Evolutionary conservation across 768 basidiomycete species (phyloP).

Genomic region (Boletellus sp.): DNA sequence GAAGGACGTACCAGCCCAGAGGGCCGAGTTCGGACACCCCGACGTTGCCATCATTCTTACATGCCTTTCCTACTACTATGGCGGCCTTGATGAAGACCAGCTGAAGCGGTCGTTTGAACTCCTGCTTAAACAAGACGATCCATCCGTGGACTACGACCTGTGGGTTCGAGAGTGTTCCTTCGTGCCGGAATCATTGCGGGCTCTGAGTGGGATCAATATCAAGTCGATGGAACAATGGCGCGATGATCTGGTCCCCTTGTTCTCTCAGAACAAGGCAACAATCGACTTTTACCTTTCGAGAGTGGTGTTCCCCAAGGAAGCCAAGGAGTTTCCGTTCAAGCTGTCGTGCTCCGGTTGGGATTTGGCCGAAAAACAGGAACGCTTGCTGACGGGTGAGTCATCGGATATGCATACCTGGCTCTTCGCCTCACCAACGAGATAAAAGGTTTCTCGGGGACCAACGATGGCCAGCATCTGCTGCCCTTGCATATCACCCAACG

Average conservation of each 20-base stretch:
- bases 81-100: neutral
- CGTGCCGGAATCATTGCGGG: neutral
- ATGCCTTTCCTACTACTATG: neutral
- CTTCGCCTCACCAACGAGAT: neutral
- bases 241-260: neutral
- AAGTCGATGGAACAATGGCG: slow-evolving; percentile 9
- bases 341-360: slow-evolving; percentile 34
- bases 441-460: slow-evolving; percentile 38
- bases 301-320: slow-evolving; percentile 34
- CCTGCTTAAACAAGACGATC: neutral
- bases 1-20: neutral
- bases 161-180: neutral
- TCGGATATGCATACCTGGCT: neutral
- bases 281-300: slow-evolving; percentile 20
- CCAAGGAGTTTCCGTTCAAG: slow-evolving; percentile 30
- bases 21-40: neutral
- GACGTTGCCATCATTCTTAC: neutral
- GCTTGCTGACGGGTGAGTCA: slow-evolving; percentile 6
- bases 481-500: slow-evolving; percentile 31
- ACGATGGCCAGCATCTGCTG: slow-evolving; percentile 35
- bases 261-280: neutral
- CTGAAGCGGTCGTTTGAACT: neutral
- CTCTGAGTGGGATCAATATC: neutral
- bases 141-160: neutral
- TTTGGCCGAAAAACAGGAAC: slow-evolving; percentile 23